Percentiles rank a stretch among this genome's conserved stretches.
Conservation (phyloP, 768 basidiomycete species). For the Pulveroboletus ravenelii region DNA sequence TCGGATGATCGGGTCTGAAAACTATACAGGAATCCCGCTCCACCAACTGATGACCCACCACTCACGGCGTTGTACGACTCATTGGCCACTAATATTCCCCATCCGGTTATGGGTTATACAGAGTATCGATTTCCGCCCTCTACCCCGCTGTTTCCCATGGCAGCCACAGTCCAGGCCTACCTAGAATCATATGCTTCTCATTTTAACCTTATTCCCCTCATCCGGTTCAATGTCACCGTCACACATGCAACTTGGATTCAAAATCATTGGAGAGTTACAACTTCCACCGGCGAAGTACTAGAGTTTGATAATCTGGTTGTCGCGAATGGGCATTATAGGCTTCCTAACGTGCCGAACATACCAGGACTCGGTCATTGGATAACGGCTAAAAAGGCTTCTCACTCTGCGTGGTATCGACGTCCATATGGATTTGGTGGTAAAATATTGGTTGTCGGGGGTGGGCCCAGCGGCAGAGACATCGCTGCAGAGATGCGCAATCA, state of each 20-base stretch:
- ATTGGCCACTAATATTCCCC: conserved; percentile 77
- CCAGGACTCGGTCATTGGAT: conserved; percentile 63
- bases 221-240: conserved; percentile 61
- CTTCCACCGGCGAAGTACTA: conserved; percentile 34
- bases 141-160: conserved; percentile 65
- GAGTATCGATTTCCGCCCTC: conserved; percentile 64
- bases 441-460: conserved; percentile 46
- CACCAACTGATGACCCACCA: conserved; percentile 48
- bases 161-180: conserved; percentile 61
- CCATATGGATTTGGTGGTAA: conserved; percentile 37
- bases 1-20: not conserved
- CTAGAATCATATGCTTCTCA: conserved; percentile 59
- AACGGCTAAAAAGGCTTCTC: conserved; percentile 44
- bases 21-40: conserved; percentile 52
- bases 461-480: conserved; percentile 71
- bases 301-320: conserved; percentile 64
- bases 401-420: conserved; percentile 66
- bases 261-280: conserved; percentile 46
- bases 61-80: conserved; percentile 73
- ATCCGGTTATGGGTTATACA: conserved; percentile 69
- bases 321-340: conserved; percentile 70
- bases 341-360: conserved; percentile 57
- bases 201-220: conserved; percentile 57
- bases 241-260: conserved; percentile 38
- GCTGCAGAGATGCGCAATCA: conserved; percentile 48